Percentiles rank a stretch among this genome's conserved stretches.
phyloP scores from a whole-genome alignment of 805 yeast species.

The Myxozyma monticola region DNA sequence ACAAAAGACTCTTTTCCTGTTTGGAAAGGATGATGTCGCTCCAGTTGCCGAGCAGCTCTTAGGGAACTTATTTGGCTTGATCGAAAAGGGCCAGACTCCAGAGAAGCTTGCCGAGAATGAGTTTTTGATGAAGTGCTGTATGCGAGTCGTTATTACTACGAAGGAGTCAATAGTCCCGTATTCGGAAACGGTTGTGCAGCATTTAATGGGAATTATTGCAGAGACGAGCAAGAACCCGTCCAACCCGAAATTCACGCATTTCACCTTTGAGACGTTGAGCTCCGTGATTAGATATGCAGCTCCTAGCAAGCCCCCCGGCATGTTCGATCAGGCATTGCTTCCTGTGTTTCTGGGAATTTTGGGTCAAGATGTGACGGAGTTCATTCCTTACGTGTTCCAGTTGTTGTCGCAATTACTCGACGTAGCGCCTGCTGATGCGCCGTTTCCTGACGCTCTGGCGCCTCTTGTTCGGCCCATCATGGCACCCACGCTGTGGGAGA shows the following conservation, averaged over 20 bases:
- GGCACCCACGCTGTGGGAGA: constrained; percentile 93
- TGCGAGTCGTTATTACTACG: constrained; percentile 78
- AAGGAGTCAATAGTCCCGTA: constrained; percentile 47
- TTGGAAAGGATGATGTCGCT: constrained; percentile 70
- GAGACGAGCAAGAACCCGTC: constrained; percentile 87
- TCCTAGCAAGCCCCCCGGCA: constrained; percentile 40
- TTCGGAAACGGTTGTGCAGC: constrained; percentile 51
- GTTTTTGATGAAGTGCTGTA: constrained; percentile 81
- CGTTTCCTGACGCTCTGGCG: constrained; percentile 64
- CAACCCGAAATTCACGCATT: constrained; percentile 91
- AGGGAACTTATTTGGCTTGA: constrained; percentile 63
- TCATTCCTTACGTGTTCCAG: constrained; percentile 90
- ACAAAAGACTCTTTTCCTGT: constrained; percentile 54
- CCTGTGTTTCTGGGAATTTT: constrained; percentile 68
- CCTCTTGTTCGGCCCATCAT: constrained; percentile 76
- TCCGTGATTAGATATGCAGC: constrained; percentile 60
- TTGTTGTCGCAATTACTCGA: constrained; percentile 79
- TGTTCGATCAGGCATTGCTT: constrained; percentile 55
- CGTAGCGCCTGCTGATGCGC: constrained; percentile 48
- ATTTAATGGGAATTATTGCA: constrained; percentile 66
- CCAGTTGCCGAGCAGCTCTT: constrained; percentile 63
- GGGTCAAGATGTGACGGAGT: constrained; percentile 87
- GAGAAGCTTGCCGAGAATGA: constrained; percentile 95
- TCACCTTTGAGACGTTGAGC: constrained; percentile 83
- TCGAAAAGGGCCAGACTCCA: constrained; percentile 64